phyloP scores from a whole-genome alignment of 345 rosid genomes.

The Arabidopsis thaliana region TAIR10.1 NC_003070.9:11848001-11848500 shows the following conservation, averaged over 20 bases:
- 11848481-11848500: conserved; percentile 53
- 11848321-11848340: conserved; percentile 42
- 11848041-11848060: conserved; percentile 99
- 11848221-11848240: conserved; percentile 21
- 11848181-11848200: conserved; percentile 97
- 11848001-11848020: conserved; percentile 66
- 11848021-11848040: conserved; percentile 94
- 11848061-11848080: conserved; percentile 71
- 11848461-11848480: neutral
- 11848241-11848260: conserved; percentile 6
- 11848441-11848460: neutral
- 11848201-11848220: conserved; percentile 48
- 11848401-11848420: conserved; percentile 26
- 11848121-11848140: conserved; percentile 30
- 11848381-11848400: conserved; percentile 65
- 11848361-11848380: conserved; percentile 57
- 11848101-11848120: conserved; percentile 10
- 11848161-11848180: conserved; percentile 90
- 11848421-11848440: conserved; percentile 23
- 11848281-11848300: conserved; percentile 76
- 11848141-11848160: conserved; percentile 94
- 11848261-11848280: conserved; percentile 24
- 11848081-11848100: conserved; percentile 26
- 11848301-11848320: conserved; percentile 76
- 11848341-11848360: conserved; percentile 60